Percentiles rank a stretch among this genome's conserved stretches.
These are phyloP conservation scores for Amaranthus palmeri DNA, from an alignment of 148 eudicot species.

Conservation along the genomic window DNA sequence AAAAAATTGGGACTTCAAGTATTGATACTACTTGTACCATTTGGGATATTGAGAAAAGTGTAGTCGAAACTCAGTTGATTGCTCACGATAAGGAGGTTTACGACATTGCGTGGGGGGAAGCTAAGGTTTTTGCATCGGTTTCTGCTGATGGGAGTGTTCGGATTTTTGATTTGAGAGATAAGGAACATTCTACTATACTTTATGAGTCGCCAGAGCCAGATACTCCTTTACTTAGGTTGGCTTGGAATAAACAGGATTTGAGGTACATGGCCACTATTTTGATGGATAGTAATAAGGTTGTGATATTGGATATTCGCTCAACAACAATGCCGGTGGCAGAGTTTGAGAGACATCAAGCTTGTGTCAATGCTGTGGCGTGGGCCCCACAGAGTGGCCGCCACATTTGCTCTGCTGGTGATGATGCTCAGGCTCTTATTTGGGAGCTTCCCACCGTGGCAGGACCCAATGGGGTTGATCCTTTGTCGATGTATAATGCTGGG, in stretches of 20 bases:
- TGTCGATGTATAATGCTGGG: slow-evolving; percentile 60
- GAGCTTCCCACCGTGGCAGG: slow-evolving; percentile 69
- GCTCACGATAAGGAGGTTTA: slow-evolving; percentile 97
- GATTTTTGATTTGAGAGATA: slow-evolving; percentile 81
- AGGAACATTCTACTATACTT: slow-evolving; percentile 93
- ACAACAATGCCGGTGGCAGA: slow-evolving; percentile 93
- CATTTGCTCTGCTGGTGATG: slow-evolving; percentile 88
- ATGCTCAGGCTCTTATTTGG: slow-evolving; percentile 80
- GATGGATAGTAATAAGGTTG: slow-evolving; percentile 91
- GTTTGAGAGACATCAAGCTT: slow-evolving; percentile 71
- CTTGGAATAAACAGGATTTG: slow-evolving; percentile 93
- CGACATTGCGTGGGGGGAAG: slow-evolving; percentile 98
- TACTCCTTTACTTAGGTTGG: slow-evolving; percentile 71
- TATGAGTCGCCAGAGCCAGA: slow-evolving; percentile 95
- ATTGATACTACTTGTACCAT: slow-evolving; percentile 92
- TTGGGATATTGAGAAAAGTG: slow-evolving; percentile 85
- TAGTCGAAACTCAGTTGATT: slow-evolving; percentile 82
- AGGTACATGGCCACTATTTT: slow-evolving; percentile 86
- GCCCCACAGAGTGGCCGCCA: slow-evolving; percentile 79
- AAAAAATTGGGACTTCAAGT: slow-evolving; percentile 72
- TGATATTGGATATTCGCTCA: slow-evolving; percentile 75
- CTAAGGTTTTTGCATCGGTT: slow-evolving; percentile 87
- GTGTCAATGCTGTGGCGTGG: slow-evolving; percentile 93
- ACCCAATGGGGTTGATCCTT: slow-evolving; percentile 74
- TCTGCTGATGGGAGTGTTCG: slow-evolving; percentile 94